Evolutionary conservation across 2,329 filamentous ascomycete genomes (phyloP).

Genomic region (Alternaria ethzedia): DNA sequence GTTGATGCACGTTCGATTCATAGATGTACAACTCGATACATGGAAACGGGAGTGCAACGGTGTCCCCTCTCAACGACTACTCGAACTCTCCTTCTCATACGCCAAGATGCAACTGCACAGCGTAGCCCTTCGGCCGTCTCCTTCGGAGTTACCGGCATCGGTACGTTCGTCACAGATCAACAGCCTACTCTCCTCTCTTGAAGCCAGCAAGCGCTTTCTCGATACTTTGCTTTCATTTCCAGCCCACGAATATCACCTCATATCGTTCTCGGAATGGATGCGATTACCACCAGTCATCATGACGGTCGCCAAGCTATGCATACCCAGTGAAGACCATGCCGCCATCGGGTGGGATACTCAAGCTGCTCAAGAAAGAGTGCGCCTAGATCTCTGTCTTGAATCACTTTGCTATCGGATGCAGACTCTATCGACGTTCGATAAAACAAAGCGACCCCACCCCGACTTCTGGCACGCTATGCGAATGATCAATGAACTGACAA

Average conservation of each 20-base stretch:
- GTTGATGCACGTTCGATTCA: conserved; percentile 36
- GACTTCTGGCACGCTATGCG: conserved; percentile 43
- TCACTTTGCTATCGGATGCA: conserved; percentile 45
- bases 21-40: conserved; percentile 34
- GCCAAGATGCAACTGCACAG: conserved; percentile 38
- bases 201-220: conserved; percentile 72
- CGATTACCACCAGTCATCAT: conserved; percentile 39
- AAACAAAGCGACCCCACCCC: conserved; percentile 26
- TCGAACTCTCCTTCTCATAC: conserved; percentile 36
- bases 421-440: conserved; percentile 32
- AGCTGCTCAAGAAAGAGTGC: conserved; percentile 39
- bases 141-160: background rate
- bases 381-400: conserved; percentile 42
- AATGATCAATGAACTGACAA: conserved; percentile 39
- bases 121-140: conserved; percentile 28
- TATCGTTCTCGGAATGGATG: conserved; percentile 45
- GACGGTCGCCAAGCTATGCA: conserved; percentile 37
- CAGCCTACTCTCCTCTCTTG: conserved; percentile 45
- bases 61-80: conserved; percentile 23
- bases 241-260: conserved; percentile 58
- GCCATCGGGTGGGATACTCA: conserved; percentile 40
- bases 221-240: conserved; percentile 73
- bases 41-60: conserved; percentile 26
- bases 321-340: conserved; percentile 30
- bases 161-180: conserved; percentile 28